phyloP scores from a whole-genome alignment of 495 filamentous ascomycete species.

The Hypoxylon lenormandii region DNA sequence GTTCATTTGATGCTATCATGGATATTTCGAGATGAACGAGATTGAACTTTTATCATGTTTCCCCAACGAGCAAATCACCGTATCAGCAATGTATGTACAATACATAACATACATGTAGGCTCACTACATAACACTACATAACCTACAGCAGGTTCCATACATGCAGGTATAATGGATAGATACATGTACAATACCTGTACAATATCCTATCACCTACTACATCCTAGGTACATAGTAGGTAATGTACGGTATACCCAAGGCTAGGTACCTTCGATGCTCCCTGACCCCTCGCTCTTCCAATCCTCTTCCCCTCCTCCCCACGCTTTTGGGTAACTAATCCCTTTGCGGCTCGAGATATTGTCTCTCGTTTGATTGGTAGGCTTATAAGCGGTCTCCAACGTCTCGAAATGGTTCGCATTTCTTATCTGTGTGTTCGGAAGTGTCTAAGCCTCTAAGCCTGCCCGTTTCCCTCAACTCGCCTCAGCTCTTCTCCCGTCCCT shows the following conservation, averaged over 20 bases:
- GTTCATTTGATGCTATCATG: too few species aligned
- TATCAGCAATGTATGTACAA: too few species aligned
- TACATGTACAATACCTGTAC: background rate
- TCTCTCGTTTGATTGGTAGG: constrained; percentile 18
- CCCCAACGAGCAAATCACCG: too few species aligned
- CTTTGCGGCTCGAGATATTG: constrained; percentile 31
- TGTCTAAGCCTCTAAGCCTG: constrained; percentile 29
- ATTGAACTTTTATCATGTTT: too few species aligned
- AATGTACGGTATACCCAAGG: background rate
- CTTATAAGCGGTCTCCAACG: constrained; percentile 22
- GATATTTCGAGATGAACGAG: too few species aligned
- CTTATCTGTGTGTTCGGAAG: constrained; percentile 47
- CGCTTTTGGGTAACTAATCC: constrained; percentile 21
- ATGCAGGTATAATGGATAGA: background rate
- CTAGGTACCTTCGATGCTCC: background rate
- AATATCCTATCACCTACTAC: too few species aligned
- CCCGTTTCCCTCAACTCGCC: constrained; percentile 24
- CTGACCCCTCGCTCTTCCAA: background rate
- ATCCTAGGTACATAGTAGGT: too few species aligned
- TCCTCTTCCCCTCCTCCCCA: constrained; percentile 4
- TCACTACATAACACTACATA: too few species aligned
- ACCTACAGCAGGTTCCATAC: too few species aligned
- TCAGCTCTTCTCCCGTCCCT: constrained; percentile 30
- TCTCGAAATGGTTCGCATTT: constrained; percentile 38
- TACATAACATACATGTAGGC: too few species aligned